A percentile compares a stretch with the other conserved stretches of the same genome.
These are phyloP conservation scores for Macrocybe gigantea DNA, from an alignment of 768 basidiomycete genomes.

Conservation along the genomic window DNA sequence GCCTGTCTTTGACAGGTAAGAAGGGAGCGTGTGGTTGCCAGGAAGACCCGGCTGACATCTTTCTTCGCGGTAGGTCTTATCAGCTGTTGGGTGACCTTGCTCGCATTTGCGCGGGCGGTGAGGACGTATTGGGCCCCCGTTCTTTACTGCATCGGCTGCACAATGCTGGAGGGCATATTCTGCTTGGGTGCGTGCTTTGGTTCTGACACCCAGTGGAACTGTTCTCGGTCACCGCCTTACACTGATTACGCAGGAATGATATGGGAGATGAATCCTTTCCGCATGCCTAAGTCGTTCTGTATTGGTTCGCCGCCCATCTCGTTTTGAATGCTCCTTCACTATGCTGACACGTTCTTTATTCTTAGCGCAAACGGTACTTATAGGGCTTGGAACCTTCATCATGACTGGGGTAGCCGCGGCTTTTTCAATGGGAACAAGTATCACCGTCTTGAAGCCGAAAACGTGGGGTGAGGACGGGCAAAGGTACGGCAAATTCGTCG, in stretches of 20 bases:
- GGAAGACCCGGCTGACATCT: background rate
- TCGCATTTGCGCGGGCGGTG: constrained; percentile 37
- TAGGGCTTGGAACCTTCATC: constrained; percentile 36
- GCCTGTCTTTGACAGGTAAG: constrained; percentile 49
- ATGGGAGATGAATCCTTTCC: constrained; percentile 55
- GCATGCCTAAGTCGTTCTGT: constrained; percentile 57
- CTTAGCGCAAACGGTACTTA: constrained; percentile 37
- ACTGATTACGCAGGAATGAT: constrained; percentile 41
- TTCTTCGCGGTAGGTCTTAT: constrained; percentile 36
- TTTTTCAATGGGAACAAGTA: constrained; percentile 38
- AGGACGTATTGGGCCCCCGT: constrained; percentile 43
- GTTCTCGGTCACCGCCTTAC: too few relatives aligned
- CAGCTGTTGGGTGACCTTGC: constrained; percentile 43
- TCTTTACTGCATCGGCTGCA: constrained; percentile 43
- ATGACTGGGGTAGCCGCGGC: constrained; percentile 38
- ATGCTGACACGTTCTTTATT: too few relatives aligned
- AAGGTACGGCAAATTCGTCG: constrained; percentile 17
- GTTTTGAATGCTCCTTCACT: background rate
- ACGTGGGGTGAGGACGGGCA: constrained; percentile 29
- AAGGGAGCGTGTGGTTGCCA: background rate
- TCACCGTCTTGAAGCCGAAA: constrained; percentile 34
- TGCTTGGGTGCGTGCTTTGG: constrained; percentile 43
- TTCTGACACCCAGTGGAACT: background rate
- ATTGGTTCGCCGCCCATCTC: constrained; percentile 25
- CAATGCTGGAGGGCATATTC: constrained; percentile 49